A percentile compares a stretch with the other conserved stretches of the same genome.
Evolutionary conservation across 192 early-diverging fungal species (phyloP).

Genomic region (Phycomyces blakesleeanus): DNA sequence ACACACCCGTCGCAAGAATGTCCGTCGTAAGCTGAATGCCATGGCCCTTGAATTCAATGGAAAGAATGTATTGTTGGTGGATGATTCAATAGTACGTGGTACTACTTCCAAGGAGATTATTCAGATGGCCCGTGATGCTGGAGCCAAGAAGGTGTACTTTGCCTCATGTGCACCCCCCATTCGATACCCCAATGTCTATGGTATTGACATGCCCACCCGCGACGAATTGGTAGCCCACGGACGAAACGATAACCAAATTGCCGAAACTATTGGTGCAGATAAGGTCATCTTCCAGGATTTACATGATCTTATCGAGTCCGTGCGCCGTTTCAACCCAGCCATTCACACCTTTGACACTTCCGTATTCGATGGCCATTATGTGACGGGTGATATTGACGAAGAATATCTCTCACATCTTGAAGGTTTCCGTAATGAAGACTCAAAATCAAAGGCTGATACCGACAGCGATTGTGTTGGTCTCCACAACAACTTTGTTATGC

Average conservation of each 20-base stretch:
- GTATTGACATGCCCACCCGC: constrained; percentile 98
- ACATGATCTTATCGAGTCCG: constrained; percentile 80
- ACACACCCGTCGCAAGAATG: constrained; percentile 78
- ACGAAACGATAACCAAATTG: constrained; percentile 79
- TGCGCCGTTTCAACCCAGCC: constrained; percentile 77
- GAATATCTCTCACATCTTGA: constrained; percentile 65
- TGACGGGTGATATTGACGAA: constrained; percentile 74
- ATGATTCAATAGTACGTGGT: constrained; percentile 99
- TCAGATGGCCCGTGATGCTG: constrained; percentile 97
- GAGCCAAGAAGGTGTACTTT: constrained; percentile 98
- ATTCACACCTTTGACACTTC: constrained; percentile 91
- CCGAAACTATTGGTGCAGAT: constrained; percentile 90
- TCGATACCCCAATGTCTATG: constrained; percentile 98
- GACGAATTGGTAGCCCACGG: constrained; percentile 86
- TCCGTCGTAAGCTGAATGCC: constrained; percentile 96
- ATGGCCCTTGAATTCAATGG: constrained; percentile 95
- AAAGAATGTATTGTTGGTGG: constrained; percentile 97
- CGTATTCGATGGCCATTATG: constrained; percentile 93
- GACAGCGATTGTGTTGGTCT: constrained; percentile 33
- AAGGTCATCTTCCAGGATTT: constrained; percentile 91
- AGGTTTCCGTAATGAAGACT: constrained; percentile 44
- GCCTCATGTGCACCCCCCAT: constrained; percentile 97
- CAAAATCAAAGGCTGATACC: constrained; percentile 25
- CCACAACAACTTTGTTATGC: constrained; percentile 29
- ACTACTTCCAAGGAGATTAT: constrained; percentile 99